These are phyloP conservation scores for Mallotus japonicus DNA, from an alignment of 441 rosid species.

Conservation along the genomic window DNA sequence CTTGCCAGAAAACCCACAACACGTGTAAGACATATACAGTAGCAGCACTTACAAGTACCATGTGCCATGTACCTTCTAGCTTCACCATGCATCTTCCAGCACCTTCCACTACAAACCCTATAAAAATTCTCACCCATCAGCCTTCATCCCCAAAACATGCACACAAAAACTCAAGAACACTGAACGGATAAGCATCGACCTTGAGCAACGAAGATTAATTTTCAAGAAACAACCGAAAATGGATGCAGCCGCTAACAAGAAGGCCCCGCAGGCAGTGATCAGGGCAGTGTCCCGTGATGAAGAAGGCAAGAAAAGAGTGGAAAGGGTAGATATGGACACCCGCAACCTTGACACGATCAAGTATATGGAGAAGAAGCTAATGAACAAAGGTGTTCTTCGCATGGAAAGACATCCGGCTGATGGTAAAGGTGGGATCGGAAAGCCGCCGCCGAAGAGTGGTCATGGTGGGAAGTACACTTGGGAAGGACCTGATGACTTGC, in stretches of 20 bases:
- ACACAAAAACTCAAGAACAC: background rate
- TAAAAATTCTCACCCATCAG: background rate
- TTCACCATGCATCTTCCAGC: background rate
- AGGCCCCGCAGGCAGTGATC: conserved; percentile 40
- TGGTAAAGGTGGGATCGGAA: conserved; percentile 52
- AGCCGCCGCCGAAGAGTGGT: conserved; percentile 66
- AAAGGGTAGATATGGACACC: conserved; percentile 40
- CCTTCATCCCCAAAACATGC: background rate
- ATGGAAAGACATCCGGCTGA: conserved; percentile 75
- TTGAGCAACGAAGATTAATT: no score
- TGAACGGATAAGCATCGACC: background rate
- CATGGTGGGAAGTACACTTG: conserved; percentile 86
- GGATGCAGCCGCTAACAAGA: conserved; percentile 41
- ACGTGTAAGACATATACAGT: background rate
- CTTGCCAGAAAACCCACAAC: background rate
- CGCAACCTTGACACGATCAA: conserved; percentile 57
- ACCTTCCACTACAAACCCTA: background rate
- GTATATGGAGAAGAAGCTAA: conserved; percentile 60
- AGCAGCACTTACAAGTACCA: background rate
- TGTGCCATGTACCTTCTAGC: conserved; percentile 4
- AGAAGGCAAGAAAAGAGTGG: conserved; percentile 48
- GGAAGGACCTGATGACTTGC: conserved; percentile 58
- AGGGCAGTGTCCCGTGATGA: conserved; percentile 43
- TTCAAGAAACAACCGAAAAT: conserved; percentile 2
- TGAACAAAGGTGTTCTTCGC: conserved; percentile 61